phyloP scores from a whole-genome alignment of 2,329 filamentous ascomycete species.

The Bisporella sp. region DNA sequence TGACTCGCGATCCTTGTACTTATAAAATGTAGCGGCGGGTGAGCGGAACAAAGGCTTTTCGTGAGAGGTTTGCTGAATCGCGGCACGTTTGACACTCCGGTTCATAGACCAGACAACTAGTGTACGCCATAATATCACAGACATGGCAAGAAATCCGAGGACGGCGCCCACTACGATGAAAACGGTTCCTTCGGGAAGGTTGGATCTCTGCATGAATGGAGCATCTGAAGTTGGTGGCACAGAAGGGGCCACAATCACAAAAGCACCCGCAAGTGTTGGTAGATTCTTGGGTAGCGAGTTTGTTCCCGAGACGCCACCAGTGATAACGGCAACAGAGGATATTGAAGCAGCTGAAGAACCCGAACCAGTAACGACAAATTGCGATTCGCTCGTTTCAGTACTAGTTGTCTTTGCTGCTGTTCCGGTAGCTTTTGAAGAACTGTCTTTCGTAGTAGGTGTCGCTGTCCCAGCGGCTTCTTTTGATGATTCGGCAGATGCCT shows the following conservation, averaged over 20 bases:
- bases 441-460: not conserved
- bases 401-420: not conserved
- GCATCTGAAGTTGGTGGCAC: slow-evolving; percentile 80
- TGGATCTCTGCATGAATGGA: slow-evolving; percentile 86
- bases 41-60: slow-evolving; percentile 56
- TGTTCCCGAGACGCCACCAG: not conserved
- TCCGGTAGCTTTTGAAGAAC: not conserved
- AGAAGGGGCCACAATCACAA: slow-evolving; percentile 62
- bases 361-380: not conserved
- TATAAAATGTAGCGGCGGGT: slow-evolving; percentile 51
- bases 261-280: slow-evolving; percentile 48
- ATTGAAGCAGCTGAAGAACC: not conserved
- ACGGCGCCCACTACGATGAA: slow-evolving; percentile 92
- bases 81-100: slow-evolving; percentile 80
- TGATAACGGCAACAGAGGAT: not conserved
- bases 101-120: slow-evolving; percentile 88
- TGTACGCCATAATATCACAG: slow-evolving; percentile 81
- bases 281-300: slow-evolving; percentile 25
- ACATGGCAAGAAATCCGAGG: slow-evolving; percentile 73
- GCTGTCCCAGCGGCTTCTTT: not conserved
- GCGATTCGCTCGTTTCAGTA: not conserved
- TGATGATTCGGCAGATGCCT: not conserved
- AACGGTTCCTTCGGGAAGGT: slow-evolving; percentile 82
- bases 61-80: slow-evolving; percentile 67
- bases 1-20: slow-evolving; percentile 49